These are phyloP conservation scores for Marchantia paleacea DNA, from an alignment of 225 moss, liverwort and hornwort species.

Conservation along the genomic window DNA sequence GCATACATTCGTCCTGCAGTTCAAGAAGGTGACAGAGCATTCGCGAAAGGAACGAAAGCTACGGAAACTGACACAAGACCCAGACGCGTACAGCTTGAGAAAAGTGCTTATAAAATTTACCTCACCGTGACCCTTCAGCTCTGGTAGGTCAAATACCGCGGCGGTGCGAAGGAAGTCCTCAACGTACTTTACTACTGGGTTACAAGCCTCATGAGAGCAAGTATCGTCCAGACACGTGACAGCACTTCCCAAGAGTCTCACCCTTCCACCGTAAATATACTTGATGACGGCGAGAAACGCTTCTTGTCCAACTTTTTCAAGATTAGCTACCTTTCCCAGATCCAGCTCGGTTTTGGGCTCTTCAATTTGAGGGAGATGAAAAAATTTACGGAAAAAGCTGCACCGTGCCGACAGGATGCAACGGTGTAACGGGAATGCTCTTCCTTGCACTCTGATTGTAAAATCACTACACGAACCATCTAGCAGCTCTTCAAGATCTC, in stretches of 20 bases:
- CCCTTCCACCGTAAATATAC: slow-evolving; percentile 62
- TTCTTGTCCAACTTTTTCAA: slow-evolving; percentile 57
- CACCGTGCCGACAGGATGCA: slow-evolving; percentile 69
- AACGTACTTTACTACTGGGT: slow-evolving; percentile 60
- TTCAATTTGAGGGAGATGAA: slow-evolving; percentile 24
- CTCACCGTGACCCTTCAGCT: slow-evolving; percentile 61
- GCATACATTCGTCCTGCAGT: not conserved
- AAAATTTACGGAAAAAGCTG: slow-evolving; percentile 52
- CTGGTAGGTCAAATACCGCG: slow-evolving; percentile 49
- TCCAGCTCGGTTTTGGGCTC: slow-evolving; percentile 47
- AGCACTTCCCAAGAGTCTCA: slow-evolving; percentile 43
- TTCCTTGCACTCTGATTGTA: slow-evolving; percentile 51
- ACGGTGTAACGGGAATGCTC: slow-evolving; percentile 49
- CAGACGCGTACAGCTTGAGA: not conserved
- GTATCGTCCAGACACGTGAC: slow-evolving; percentile 51
- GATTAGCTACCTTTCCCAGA: slow-evolving; percentile 43
- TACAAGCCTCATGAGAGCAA: slow-evolving; percentile 65
- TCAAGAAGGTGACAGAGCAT: not conserved
- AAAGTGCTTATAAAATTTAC: slow-evolving; percentile 38
- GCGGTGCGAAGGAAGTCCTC: slow-evolving; percentile 67
- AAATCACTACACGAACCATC: slow-evolving; percentile 55
- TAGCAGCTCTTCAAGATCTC: slow-evolving; percentile 51
- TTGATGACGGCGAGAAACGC: slow-evolving; percentile 63
- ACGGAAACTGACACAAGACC: not conserved
- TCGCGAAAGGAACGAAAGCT: not conserved